Evolutionary conservation across 2,329 filamentous ascomycete species (phyloP).

Genomic region (Verticillium longisporum): DNA sequence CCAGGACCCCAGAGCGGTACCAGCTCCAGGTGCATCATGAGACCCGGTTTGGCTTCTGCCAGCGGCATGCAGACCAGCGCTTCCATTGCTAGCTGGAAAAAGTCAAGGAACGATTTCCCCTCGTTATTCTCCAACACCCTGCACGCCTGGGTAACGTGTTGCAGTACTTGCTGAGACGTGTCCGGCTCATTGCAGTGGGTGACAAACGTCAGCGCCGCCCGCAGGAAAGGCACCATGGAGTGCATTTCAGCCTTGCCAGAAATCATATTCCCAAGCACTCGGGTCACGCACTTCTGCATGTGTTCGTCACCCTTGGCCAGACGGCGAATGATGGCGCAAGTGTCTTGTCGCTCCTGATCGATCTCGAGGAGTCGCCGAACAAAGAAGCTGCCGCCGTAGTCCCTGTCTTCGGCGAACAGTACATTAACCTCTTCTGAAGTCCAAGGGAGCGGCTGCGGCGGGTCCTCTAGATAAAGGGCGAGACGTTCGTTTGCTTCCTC

Average conservation of each 20-base stretch:
- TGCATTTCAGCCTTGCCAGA: conserved; percentile 40
- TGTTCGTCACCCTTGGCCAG: conserved; percentile 46
- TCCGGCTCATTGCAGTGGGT: conserved; percentile 26
- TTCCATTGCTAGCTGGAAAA: conserved; percentile 24
- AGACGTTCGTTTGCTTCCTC: conserved; percentile 30
- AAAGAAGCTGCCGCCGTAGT: conserved; percentile 42
- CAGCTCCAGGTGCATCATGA: background rate
- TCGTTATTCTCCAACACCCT: conserved; percentile 38
- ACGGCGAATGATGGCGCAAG: conserved; percentile 48
- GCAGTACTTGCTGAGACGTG: conserved; percentile 30
- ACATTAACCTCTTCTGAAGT: conserved; percentile 37
- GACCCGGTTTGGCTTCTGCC: background rate
- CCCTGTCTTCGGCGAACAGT: conserved; percentile 34
- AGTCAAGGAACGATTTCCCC: conserved; percentile 40
- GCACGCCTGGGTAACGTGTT: conserved; percentile 37
- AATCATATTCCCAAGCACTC: conserved; percentile 47
- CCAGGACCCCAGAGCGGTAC: conserved; percentile 41
- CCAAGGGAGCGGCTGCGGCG: conserved; percentile 31
- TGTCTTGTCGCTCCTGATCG: conserved; percentile 46
- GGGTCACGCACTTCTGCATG: conserved; percentile 45
- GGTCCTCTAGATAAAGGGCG: conserved; percentile 18
- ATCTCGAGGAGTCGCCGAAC: conserved; percentile 60
- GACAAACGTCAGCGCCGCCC: conserved; percentile 50
- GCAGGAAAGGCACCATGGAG: conserved; percentile 48
- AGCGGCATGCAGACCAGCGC: conserved; percentile 16